A percentile compares a stretch with the other conserved stretches of the same genome.
These are phyloP conservation scores for Akanthomyces dipterigenus DNA, from an alignment of 2,329 filamentous ascomycete species.

Conservation along the genomic window DNA sequence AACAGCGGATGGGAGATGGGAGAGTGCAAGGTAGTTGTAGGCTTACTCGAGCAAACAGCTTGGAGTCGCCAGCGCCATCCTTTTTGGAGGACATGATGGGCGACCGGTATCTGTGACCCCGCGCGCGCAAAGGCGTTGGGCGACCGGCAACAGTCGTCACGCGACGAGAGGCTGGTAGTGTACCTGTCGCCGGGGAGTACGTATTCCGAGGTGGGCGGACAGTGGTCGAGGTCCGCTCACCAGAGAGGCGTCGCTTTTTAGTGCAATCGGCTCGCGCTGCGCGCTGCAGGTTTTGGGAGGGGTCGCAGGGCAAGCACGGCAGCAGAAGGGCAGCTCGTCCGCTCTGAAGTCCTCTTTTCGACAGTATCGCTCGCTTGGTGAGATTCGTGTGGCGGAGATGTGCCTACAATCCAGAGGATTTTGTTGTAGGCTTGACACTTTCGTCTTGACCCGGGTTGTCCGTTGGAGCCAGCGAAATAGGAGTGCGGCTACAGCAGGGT, in stretches of 20 bases:
- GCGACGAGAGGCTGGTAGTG: constrained; percentile 12
- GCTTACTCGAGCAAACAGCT: constrained; percentile 94
- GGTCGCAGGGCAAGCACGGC: neutral
- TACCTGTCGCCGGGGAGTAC: neutral
- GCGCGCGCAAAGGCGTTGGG: constrained; percentile 3
- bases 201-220: neutral
- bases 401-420: too few relatives aligned
- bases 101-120: constrained; percentile 10
- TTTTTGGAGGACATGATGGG: constrained; percentile 45
- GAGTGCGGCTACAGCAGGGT: neutral
- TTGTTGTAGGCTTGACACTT: neutral
- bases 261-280: neutral
- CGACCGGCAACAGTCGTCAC: constrained; percentile 11
- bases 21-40: constrained; percentile 8
- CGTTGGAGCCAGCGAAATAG: constrained; percentile 1
- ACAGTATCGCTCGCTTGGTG: neutral
- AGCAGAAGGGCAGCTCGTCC: neutral
- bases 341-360: neutral
- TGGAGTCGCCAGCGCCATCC: constrained; percentile 80
- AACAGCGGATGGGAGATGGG: neutral
- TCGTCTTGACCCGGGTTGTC: neutral
- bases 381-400: neutral
- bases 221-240: neutral
- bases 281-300: neutral
- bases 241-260: neutral